Base-by-base conservation (phyloP, 257 asterid species). In the Gynochthodes officinalis region DNA sequence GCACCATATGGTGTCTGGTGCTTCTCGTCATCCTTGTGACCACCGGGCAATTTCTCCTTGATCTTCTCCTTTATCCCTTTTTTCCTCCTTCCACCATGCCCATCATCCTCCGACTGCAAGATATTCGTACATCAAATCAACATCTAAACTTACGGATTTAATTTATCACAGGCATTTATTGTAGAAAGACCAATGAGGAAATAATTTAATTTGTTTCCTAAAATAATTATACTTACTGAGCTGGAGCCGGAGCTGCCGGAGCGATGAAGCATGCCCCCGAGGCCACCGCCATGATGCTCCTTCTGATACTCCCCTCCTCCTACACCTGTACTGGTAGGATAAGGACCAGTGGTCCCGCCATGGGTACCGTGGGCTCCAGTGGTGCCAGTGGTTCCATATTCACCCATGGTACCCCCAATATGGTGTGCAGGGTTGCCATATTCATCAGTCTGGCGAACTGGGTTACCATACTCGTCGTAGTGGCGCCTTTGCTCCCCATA, bases 401-500 rank as follows among this genome's bases (percentile, higher is more conserved):
- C 77, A 40, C 81, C 86, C 79, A 59, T 54, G 75, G 64, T 64
- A 0, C 77, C 84, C 1, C 82, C 83, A 15, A 74, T 64, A 7
- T 67, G 82, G 35, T 55, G 73, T 54, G 67, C 60, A 0, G 86
- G 83, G 75, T 85, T 89, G 54, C 97, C 96, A 43, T 85, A 86
- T 77, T 91, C 95, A 28, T 89, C 97, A 14, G 83, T 81, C 74
- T 78, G 85, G 16, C 77, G 74, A 58, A 78, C 61, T 0, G 86
- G 83, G 76, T 85, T 90, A 54, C 97, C 96, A 48, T 85, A 85
- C 79, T 89, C 95, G 25, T 91, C 97, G 10, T 82, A 77, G 64
- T 78, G 85, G 16, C 75, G 39, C 50, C 16, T 64, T 37, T 74
- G 69, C 27, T 48, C 7, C 5, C 74, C 83, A 10, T 35, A n/a